Percentiles rank a stretch among this genome's conserved stretches.
Evolutionary conservation across 176 grass and related monocot genomes (phyloP).

Genomic region (Chrysopogon serrulatus): DNA sequence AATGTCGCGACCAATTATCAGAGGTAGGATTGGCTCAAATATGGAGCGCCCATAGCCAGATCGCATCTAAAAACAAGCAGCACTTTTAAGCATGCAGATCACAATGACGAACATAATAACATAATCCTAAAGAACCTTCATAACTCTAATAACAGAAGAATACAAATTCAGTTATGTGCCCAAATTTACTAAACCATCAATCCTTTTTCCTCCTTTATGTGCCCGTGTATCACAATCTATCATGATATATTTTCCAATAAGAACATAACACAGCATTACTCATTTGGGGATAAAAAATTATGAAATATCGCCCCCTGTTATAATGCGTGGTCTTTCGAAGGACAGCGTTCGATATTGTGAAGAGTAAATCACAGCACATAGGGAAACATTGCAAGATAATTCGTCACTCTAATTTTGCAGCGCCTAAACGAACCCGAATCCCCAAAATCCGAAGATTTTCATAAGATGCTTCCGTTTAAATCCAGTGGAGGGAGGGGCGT

Average conservation of each 20-base stretch:
- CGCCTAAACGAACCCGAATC: not conserved
- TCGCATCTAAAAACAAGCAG: constrained; percentile 55
- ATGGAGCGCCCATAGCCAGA: constrained; percentile 88
- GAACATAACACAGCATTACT: not conserved
- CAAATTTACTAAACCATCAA: not conserved
- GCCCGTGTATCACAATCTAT: not conserved
- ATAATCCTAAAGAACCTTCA: not conserved
- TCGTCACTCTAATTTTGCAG: not conserved
- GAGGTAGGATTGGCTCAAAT: constrained; percentile 65
- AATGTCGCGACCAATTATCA: constrained; percentile 89
- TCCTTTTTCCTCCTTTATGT: not conserved
- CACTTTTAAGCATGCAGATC: not conserved
- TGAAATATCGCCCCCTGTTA: not conserved
- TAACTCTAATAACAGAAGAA: not conserved
- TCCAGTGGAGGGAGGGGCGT: not conserved
- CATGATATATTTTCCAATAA: not conserved
- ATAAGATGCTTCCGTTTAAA: not conserved
- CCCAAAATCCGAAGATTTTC: not conserved
- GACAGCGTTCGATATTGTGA: not conserved
- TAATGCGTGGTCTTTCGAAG: not conserved
- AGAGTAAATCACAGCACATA: not conserved
- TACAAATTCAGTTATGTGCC: not conserved
- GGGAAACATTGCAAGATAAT: not conserved
- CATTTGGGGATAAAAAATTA: not conserved
- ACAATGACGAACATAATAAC: not conserved